A percentile compares a stretch with the other conserved stretches of the same genome.
These are phyloP conservation scores for Syzygium jambos DNA, from an alignment of 345 rosid species.

Conservation along the genomic window DNA sequence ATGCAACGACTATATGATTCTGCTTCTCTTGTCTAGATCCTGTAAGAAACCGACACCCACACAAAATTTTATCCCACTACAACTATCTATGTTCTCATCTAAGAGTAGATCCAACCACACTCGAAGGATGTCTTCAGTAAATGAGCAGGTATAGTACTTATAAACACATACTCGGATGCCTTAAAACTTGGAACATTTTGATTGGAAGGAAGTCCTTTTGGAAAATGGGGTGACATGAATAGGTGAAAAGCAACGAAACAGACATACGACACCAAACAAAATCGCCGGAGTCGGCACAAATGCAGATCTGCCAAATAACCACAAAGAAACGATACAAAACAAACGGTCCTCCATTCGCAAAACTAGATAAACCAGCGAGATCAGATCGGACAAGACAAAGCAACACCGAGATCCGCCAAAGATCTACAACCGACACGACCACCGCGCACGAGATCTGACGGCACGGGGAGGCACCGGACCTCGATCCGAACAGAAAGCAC, in stretches of 20 bases:
- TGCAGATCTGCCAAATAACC: neutral
- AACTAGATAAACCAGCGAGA: neutral
- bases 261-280: neutral
- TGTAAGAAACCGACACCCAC: neutral
- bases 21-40: neutral
- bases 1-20: neutral
- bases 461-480: neutral
- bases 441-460: neutral
- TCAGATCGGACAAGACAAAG: neutral
- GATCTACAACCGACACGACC: neutral
- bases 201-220: neutral
- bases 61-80: neutral
- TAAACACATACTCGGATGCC: neutral
- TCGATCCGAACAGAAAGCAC: neutral
- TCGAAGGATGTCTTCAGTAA: neutral
- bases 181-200: neutral
- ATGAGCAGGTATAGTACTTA: neutral
- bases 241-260: neutral
- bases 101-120: neutral
- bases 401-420: neutral
- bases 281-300: neutral
- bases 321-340: neutral
- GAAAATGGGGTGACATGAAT: neutral
- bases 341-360: neutral
- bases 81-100: neutral